Conservation (phyloP, 2,329 filamentous ascomycete species). For the Alternaria ethzedia region DNA sequence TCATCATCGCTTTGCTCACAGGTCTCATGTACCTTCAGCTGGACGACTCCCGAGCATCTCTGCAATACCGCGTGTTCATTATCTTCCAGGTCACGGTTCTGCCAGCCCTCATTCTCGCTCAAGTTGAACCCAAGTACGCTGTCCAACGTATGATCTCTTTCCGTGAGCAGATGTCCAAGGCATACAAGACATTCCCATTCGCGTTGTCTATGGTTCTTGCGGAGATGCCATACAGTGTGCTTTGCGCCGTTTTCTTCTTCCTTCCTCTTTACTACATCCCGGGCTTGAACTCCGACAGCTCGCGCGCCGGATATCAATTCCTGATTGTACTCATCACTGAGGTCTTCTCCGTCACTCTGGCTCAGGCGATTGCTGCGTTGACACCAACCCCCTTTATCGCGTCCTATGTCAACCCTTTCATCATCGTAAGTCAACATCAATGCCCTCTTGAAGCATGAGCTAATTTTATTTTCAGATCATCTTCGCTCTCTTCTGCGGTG, state of each 20-base stretch:
- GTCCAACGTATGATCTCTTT: conserved; percentile 82
- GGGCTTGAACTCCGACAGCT: conserved; percentile 68
- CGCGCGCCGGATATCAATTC: conserved; percentile 83
- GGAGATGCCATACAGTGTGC: conserved; percentile 81
- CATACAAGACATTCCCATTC: conserved; percentile 83
- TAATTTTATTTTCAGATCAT: conserved; percentile 69
- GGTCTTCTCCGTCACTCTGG: conserved; percentile 81
- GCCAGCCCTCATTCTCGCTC: conserved; percentile 80
- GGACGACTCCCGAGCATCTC: conserved; percentile 73
- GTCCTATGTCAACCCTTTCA: conserved; percentile 73
- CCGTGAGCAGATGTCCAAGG: conserved; percentile 84
- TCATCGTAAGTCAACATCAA: conserved; percentile 16
- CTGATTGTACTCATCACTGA: conserved; percentile 84
- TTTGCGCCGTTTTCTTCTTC: conserved; percentile 84
- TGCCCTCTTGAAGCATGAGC: not conserved
- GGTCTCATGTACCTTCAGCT: conserved; percentile 82
- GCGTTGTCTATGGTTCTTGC: conserved; percentile 78
- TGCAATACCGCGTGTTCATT: conserved; percentile 87
- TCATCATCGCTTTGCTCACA: conserved; percentile 77
- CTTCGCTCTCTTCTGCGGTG: conserved; percentile 86
- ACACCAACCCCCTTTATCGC: conserved; percentile 82
- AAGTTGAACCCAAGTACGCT: conserved; percentile 85
- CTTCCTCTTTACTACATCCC: conserved; percentile 85
- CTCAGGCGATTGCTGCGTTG: conserved; percentile 73
- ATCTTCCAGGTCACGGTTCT: conserved; percentile 90